Evolutionary conservation across 2,329 filamentous ascomycete species (phyloP), one percentile per base, ranked within the genome.

Genomic region (Apiospora hydei): DNA sequence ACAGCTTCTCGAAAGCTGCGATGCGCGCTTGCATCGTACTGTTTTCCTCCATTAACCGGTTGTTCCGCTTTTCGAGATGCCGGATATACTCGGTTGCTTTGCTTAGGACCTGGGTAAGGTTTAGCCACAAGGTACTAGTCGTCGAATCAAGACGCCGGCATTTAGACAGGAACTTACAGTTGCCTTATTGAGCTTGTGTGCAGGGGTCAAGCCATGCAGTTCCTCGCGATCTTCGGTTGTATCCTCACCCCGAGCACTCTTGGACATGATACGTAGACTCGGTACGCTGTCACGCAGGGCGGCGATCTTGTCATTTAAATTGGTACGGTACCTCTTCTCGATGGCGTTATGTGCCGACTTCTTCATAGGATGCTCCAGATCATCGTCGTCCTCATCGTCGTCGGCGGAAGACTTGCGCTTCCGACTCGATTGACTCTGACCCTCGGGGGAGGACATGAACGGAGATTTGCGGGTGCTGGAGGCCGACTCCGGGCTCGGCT

Each of bases 301-400:
- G 66, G 95, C 93, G 77, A 98, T 98, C 85, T 98, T 98, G 80
- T 98, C 96, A 80, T 98, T 98, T 72, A 98, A 87, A 79, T 98
- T 98, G 70, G 94, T 98, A 77, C 96, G 92, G 82, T 98, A 98
- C 76, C 96, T 88, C 87, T 98, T 98, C 84, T 98, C 96, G 74
- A 98, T 98, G 88, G 98, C 96, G 82, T 98, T 98, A 83, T 98
- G 96, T 2, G 96, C 95, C 44, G 95, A 97, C 87, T 98, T 98
- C 87, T 98, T 98, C 72, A 86, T 78, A 41, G 85, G 85, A 30
- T 86, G 91, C 76, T 87, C 88, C 69, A 89, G 82, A 43, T 92
- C 89, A 68, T 90, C 89, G n/a, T 90, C 88, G 3, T 89, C 85
- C 30, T 90, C 87, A 18, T 83, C 82, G 57, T 82, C 78, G n/a